Percentiles rank a stretch among this genome's conserved stretches.
phyloP scores from a whole-genome alignment of 371 early-diverging fungal genomes.

The Phascolomyces articulosus region DNA sequence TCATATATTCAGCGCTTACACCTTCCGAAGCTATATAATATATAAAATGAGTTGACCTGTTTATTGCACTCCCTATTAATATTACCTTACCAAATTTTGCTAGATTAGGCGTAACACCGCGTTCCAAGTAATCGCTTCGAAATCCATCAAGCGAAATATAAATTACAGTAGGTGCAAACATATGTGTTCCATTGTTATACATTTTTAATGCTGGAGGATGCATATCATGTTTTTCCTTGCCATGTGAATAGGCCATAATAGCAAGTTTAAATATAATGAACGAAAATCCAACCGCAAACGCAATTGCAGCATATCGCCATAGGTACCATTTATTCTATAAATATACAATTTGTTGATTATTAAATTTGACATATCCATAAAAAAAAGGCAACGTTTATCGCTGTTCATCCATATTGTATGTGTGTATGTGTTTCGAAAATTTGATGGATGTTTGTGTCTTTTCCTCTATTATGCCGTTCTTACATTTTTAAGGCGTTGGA shows the following conservation, averaged over 20 bases:
- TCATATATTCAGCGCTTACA: conserved; percentile 66
- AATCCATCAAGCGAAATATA: conserved; percentile 93
- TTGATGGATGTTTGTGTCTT: too few relatives aligned
- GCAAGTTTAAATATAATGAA: conserved; percentile 32
- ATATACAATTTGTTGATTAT: neutral
- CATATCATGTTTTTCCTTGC: conserved; percentile 9
- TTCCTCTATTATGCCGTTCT: too few relatives aligned
- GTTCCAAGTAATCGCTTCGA: conserved; percentile 80
- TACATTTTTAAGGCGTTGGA: neutral
- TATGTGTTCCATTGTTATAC: conserved; percentile 68
- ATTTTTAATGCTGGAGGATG: conserved; percentile 25
- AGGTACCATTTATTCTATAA: conserved; percentile 2
- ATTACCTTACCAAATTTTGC: conserved; percentile 61
- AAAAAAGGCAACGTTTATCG: too few relatives aligned
- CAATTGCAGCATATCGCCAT: conserved; percentile 21
- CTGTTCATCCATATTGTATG: too few relatives aligned
- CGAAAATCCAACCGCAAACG: conserved; percentile 24
- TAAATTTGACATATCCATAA: too few relatives aligned
- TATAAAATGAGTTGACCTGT: conserved; percentile 1
- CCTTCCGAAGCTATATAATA: conserved; percentile 44
- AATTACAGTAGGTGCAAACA: conserved; percentile 79
- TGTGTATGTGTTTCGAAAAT: too few relatives aligned
- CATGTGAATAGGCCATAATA: conserved; percentile 14
- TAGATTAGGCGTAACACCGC: conserved; percentile 75
- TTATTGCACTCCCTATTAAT: too few relatives aligned